Percentiles rank a stretch among this genome's conserved stretches.
Evolutionary conservation across 768 basidiomycete genomes (phyloP).

Genomic region (Mycena alexandri): DNA sequence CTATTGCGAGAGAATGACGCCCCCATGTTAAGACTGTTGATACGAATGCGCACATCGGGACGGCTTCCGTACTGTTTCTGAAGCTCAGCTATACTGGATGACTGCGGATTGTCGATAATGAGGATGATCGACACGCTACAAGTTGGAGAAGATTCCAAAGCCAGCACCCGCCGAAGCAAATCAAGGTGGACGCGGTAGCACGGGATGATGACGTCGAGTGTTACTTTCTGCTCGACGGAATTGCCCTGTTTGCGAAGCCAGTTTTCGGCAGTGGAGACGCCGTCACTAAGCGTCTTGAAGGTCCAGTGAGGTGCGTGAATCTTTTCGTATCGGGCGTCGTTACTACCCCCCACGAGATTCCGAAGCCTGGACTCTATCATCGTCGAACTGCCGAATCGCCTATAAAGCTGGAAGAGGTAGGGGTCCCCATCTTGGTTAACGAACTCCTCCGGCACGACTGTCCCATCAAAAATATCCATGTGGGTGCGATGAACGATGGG

Average conservation of each 20-base stretch:
- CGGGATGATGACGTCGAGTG: conserved; percentile 69
- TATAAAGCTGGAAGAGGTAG: conserved; percentile 71
- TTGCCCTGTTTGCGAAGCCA: conserved; percentile 11
- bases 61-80: conserved; percentile 55
- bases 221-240: conserved; percentile 51
- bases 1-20: conserved; percentile 69
- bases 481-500: conserved; percentile 69
- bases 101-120: conserved; percentile 67
- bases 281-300: conserved; percentile 58
- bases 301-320: conserved; percentile 62
- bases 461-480: conserved; percentile 65
- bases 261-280: conserved; percentile 48
- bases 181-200: conserved; percentile 65
- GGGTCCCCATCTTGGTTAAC: conserved; percentile 73
- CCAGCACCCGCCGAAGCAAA: conserved; percentile 59
- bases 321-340: conserved; percentile 62
- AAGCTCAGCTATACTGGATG: conserved; percentile 55
- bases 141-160: conserved; percentile 55
- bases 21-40: conserved; percentile 61
- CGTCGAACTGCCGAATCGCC: conserved; percentile 63
- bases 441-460: conserved; percentile 64
- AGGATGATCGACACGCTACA: conserved; percentile 68
- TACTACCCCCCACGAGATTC: conserved; percentile 62
- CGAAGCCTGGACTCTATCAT: conserved; percentile 59
- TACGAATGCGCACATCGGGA: conserved; percentile 66